Percentiles rank a stretch among this genome's conserved stretches.
phyloP scores from a whole-genome alignment of 345 rosid genomes.

The Arabis alpina region DNA sequence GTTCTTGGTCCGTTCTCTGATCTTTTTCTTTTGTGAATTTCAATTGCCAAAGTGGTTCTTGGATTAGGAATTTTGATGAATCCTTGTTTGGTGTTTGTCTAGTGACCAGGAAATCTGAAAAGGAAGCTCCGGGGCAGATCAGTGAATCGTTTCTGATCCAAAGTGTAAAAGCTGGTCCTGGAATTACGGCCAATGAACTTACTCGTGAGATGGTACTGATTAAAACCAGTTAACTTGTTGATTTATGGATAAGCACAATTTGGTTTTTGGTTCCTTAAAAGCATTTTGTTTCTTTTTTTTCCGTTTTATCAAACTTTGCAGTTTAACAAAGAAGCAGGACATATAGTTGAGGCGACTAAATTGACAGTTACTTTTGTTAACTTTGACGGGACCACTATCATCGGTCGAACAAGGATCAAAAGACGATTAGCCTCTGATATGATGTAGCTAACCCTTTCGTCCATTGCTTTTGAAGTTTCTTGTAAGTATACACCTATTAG shows the following conservation, averaged over 20 bases:
- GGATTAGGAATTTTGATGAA: neutral
- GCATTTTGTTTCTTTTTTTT: neutral
- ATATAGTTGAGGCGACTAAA: slow-evolving; percentile 70
- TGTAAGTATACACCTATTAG: no score
- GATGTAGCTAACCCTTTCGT: no score
- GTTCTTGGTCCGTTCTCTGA: slow-evolving; percentile 55
- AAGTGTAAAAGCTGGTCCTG: slow-evolving; percentile 62
- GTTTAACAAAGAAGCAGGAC: slow-evolving; percentile 71
- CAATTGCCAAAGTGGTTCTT: neutral
- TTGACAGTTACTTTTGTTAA: slow-evolving; percentile 69
- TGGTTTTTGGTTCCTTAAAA: neutral
- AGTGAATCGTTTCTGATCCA: slow-evolving; percentile 87
- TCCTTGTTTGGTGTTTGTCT: slow-evolving; percentile 22
- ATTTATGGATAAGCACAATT: neutral
- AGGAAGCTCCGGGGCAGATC: slow-evolving; percentile 82
- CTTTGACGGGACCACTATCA: slow-evolving; percentile 75
- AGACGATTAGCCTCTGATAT: no score
- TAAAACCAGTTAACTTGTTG: neutral
- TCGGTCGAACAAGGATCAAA: slow-evolving; percentile 40
- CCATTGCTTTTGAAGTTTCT: no score
- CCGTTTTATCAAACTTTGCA: slow-evolving; percentile 38
- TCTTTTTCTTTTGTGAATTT: neutral
- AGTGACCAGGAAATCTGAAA: slow-evolving; percentile 95
- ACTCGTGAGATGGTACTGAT: slow-evolving; percentile 68
- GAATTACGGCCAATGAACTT: slow-evolving; percentile 62